A percentile compares a stretch with the other conserved stretches of the same genome.
These are phyloP conservation scores for Alternaria metachromatica DNA, from an alignment of 2,329 filamentous ascomycete genomes.

Conservation along the genomic window DNA sequence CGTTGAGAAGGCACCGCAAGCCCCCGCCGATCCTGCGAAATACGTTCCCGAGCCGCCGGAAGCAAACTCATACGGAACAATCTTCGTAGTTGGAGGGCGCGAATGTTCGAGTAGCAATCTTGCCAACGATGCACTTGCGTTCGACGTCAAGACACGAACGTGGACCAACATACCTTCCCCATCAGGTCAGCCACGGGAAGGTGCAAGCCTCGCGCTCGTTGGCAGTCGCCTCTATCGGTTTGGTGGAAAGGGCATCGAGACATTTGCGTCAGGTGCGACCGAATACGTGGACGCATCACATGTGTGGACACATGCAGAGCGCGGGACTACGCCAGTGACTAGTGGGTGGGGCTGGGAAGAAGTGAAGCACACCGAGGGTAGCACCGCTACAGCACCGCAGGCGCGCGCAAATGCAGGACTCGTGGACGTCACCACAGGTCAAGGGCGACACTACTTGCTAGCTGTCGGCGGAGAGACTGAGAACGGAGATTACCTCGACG, in stretches of 20 bases:
- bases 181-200: constrained; percentile 46
- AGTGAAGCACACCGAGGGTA: constrained; percentile 22
- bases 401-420: constrained; percentile 54
- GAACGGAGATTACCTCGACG: constrained; percentile 41
- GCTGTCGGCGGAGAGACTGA: constrained; percentile 56
- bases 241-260: constrained; percentile 41
- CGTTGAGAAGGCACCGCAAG: constrained; percentile 47
- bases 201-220: constrained; percentile 54
- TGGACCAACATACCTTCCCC: constrained; percentile 60
- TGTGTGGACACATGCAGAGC: constrained; percentile 45
- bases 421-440: constrained; percentile 58
- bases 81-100: constrained; percentile 60
- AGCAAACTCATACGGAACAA: constrained; percentile 54
- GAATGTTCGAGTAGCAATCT: constrained; percentile 27
- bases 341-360: constrained; percentile 45
- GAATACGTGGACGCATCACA: constrained; percentile 43
- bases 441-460: constrained; percentile 60
- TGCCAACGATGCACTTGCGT: constrained; percentile 59
- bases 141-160: constrained; percentile 56
- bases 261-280: constrained; percentile 27
- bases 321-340: constrained; percentile 42
- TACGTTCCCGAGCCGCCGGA: constrained; percentile 51
- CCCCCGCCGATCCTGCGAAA: constrained; percentile 50
- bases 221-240: constrained; percentile 58
- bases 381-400: constrained; percentile 41